Conservation (phyloP, 2,329 filamentous ascomycete genomes). For the Sporothrix brasiliensis region DNA sequence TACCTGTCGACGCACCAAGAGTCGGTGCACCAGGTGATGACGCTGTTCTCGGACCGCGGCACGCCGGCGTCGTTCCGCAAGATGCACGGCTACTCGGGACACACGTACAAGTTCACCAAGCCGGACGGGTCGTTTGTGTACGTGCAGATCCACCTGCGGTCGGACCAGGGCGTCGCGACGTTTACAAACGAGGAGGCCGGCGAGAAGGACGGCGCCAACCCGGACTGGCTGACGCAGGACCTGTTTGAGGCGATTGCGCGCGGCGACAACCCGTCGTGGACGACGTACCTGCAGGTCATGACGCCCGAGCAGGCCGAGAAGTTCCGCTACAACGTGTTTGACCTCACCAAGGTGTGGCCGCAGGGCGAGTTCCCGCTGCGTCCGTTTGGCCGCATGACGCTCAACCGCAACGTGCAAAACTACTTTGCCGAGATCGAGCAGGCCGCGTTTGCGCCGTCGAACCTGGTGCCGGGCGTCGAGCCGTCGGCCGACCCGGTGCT, state of each 20-base stretch:
- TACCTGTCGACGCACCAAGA: slow-evolving; percentile 64
- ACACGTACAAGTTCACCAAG: slow-evolving; percentile 69
- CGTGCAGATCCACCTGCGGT: slow-evolving; percentile 65
- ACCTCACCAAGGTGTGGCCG: slow-evolving; percentile 71
- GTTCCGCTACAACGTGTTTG: slow-evolving; percentile 66
- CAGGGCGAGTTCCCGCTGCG: slow-evolving; percentile 63
- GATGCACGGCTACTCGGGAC: slow-evolving; percentile 69
- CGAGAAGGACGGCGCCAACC: slow-evolving; percentile 58
- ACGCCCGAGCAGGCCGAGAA: slow-evolving; percentile 64
- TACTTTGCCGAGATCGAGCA: slow-evolving; percentile 73
- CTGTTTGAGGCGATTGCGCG: slow-evolving; percentile 64
- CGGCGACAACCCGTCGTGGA: slow-evolving; percentile 66
- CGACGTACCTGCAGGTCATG: slow-evolving; percentile 64
- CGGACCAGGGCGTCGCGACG: slow-evolving; percentile 64
- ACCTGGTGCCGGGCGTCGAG: slow-evolving; percentile 65
- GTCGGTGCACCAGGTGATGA: slow-evolving; percentile 65
- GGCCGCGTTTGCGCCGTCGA: slow-evolving; percentile 66
- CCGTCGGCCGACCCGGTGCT: slow-evolving; percentile 65
- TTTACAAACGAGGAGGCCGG: slow-evolving; percentile 61
- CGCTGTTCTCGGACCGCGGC: slow-evolving; percentile 66
- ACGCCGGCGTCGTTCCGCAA: slow-evolving; percentile 66
- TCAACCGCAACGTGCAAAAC: slow-evolving; percentile 67
- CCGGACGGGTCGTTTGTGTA: slow-evolving; percentile 68
- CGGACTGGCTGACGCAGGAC: slow-evolving; percentile 66
- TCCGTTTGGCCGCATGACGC: slow-evolving; percentile 62